Base-by-base conservation (phyloP, 495 filamentous ascomycete species). In the Acidomyces sp. region DNA sequence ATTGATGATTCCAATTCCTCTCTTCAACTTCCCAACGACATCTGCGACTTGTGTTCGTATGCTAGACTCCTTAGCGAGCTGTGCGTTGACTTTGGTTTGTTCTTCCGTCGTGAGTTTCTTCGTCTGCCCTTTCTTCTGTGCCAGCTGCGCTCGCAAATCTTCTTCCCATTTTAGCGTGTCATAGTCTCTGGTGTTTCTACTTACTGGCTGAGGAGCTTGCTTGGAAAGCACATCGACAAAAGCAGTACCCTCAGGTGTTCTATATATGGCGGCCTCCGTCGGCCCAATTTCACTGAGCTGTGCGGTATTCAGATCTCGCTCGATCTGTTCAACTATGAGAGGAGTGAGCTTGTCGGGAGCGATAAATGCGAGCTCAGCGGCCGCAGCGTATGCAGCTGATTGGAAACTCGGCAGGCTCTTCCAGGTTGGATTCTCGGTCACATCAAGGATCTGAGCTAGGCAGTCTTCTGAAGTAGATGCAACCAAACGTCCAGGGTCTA, bases 141-240 rank as follows among this genome's bases (percentile, higher is more conserved):
- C 87, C 28, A 97, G 63, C 52, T 96, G 85, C 24, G 74, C 71
- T 34, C 86, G 64, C n/a, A 96, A 70, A 41, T 96, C 90, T 52
- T 82, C 77, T 59, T 97, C 90, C 90, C 90, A 97, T 62, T 94
- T 95, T 35, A 94, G 55, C 1, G 83, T 93, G 52, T 96, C 82
- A 46, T 94, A 93, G 56, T 96, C 90, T 57, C 83, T 94, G 16
- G 67, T 75, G 49, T 80, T 94, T 59, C 83, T 94, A 52, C 82
- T 73, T 6, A 81, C 71, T 11, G 72, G 53, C n/a, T 67, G 66
- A 33, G 65, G 69, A 2, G 65, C 63, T 56, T 88, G 88, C 51
- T 76, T 81, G 22, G 78, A 81, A 3, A 97, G 67, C 4, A 95
- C 84, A 58, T 97, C 88, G 19, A 97, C 69, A 49, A 92, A 96